Base-by-base conservation (phyloP, 805 yeast genomes). In the Blastobotrys parvus region DNA sequence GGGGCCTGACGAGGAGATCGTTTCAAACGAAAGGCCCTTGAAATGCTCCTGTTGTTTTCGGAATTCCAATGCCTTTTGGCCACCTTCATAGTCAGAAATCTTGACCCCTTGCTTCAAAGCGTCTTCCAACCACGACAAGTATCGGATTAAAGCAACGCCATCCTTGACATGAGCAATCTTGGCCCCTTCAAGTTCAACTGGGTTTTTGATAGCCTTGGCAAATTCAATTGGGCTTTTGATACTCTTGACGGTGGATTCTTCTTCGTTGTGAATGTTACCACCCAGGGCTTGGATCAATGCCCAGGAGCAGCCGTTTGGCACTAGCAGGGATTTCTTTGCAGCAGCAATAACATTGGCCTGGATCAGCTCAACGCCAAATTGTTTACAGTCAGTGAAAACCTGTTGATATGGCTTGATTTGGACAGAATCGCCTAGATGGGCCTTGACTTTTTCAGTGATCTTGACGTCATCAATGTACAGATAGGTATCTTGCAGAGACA, bases 101-200 rank as follows among this genome's bases (percentile, higher is more conserved):
- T 61, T 57, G 17, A 60, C 57, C 60, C 60, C 65, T 2, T 59
- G 40, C 10, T 44, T 57, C 25, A 85, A 58, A 48, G 76, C 71
- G 39, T 74, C 65, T 51, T 87, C 86, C 20, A 90, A 64, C 97
- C 97, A 92, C 0, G 95, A 75, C 47, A 84, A 74, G 51, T 79
- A 86, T 45, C 82, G 72, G 19, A 77, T 71, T 23, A 87, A 66
- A 0, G 92, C 88, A 33, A 81, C 70, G 2, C 94, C 92, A 61
- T 94, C 97, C 54, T 81, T 82, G 41, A 75, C 65, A 58, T 92
- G 98, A 0, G 96, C 92, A 3, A 64, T 60, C 49, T 70, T 75
- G 25, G 87, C 82, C 41, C 90, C 90, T 38, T 65, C 60, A 16
- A 86, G 68, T 60, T 92, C 98, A 1, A 72, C 70, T 5, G 61